phyloP scores from a whole-genome alignment of 2,329 filamentous ascomycete species.

The Pseudogymnoascus sp. region DNA sequence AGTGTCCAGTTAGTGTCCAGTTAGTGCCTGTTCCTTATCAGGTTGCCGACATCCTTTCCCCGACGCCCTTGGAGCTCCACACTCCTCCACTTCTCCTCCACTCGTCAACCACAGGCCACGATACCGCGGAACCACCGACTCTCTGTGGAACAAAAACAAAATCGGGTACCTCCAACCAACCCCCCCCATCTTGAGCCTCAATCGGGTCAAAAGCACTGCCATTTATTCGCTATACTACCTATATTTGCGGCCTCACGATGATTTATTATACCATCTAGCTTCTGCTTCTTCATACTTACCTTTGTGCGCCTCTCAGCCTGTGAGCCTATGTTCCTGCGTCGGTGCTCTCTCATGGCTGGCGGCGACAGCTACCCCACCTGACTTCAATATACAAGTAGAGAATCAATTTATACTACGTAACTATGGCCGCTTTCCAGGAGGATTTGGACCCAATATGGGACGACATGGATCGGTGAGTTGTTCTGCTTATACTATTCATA shows the following conservation, averaged over 20 bases:
- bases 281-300: background rate
- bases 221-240: background rate
- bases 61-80: background rate
- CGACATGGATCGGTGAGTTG: constrained; percentile 22
- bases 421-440: constrained; percentile 38
- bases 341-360: background rate
- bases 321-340: background rate
- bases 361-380: constrained; percentile 5
- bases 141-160: background rate
- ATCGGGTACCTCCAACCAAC: background rate
- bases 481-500: constrained; percentile 23
- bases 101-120: background rate
- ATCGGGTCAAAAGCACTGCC: background rate
- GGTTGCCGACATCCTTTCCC: background rate
- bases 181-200: background rate
- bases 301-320: background rate
- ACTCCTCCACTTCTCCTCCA: background rate
- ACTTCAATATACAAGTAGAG: constrained; percentile 23
- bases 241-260: constrained; percentile 1
- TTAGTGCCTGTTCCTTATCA: constrained; percentile 1
- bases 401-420: constrained; percentile 23
- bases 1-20: background rate
- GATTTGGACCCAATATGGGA: constrained; percentile 49
- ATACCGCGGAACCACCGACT: background rate
- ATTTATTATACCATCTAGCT: background rate